Conservation (phyloP, 306 rosid genomes). For the Acacia crassicarpa region DNA sequence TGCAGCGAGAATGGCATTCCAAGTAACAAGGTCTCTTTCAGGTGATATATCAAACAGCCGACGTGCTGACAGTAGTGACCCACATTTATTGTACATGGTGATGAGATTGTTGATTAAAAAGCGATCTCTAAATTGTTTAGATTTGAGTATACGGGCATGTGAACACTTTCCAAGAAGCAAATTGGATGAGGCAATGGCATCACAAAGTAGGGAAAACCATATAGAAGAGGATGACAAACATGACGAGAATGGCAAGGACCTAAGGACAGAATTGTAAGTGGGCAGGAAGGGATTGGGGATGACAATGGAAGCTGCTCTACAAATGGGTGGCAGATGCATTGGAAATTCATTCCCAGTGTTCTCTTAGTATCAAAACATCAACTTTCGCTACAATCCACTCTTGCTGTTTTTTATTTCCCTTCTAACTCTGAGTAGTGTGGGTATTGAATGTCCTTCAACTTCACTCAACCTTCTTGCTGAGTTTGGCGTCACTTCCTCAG, state of each 20-base stretch:
- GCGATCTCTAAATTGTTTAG: neutral
- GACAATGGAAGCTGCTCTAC: neutral
- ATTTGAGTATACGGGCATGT: neutral
- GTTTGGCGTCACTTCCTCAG: neutral
- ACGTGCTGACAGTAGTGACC: neutral
- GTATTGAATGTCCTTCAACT: neutral
- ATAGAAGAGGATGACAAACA: neutral
- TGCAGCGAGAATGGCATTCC: neutral
- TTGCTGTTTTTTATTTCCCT: neutral
- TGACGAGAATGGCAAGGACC: neutral
- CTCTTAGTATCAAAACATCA: neutral
- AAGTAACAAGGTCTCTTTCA: neutral
- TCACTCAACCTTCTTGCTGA: neutral
- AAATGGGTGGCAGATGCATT: neutral
- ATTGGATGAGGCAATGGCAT: neutral
- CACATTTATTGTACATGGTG: neutral
- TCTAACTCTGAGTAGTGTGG: too few species aligned
- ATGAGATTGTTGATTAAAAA: neutral
- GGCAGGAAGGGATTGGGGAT: neutral
- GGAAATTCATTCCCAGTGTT: neutral
- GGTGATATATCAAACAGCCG: neutral
- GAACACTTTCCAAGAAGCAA: neutral
- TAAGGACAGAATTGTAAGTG: neutral
- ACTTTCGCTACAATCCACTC: neutral
- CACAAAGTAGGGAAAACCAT: neutral